Evolutionary conservation across 495 filamentous ascomycete genomes (phyloP), one percentile per base, ranked within the genome.

Genomic region (Hypoxylon perforatum): DNA sequence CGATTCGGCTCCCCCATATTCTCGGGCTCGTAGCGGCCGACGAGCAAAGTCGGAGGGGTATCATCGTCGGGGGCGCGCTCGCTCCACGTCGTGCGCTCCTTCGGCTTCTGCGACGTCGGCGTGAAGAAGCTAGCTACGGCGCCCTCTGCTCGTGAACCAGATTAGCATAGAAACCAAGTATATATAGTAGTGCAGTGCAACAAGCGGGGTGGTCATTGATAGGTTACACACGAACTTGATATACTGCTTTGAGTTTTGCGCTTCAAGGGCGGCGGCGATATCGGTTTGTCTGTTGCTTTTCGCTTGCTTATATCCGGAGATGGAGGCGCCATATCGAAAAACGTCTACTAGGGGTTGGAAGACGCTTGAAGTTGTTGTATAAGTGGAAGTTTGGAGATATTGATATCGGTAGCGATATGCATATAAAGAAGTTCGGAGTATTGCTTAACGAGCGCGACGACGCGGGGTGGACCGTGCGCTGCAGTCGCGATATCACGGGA

Each of bases 51-150:
- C 10, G 78, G 73, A 3, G 75, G 77, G 0, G 73, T 61, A 14
- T 80, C 71, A 28, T 79, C 74, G 46, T 75, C 53, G 1, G 75
- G 76, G 35, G 77, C 78, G 82, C 88, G 63, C 85, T 88, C 81
- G 22, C 83, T 80, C 92, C 96, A 98, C n/a, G 77, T 84, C 23
- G 90, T 86, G 35, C 85, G 87, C 28, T 92, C 89, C 4, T 91
- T 92, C 46, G 90, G 86, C 77, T 97, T 98, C 72, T 97, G 84
- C 4, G 93, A 97, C 0, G 83, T 73, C 0, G 95, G 93, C 0
- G 88, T 97, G 80, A 99, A 97, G 78, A 99, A 99, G 35, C 83
- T 92, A 11, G 89, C 83, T 9, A 96, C 88, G 0, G 88, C 81
- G 25, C 67, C 75, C 81, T 92, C 82, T 92, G 80, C 82, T 48